phyloP scores from a whole-genome alignment of 495 filamentous ascomycete genomes.

The Oidiodendron maius region DNA sequence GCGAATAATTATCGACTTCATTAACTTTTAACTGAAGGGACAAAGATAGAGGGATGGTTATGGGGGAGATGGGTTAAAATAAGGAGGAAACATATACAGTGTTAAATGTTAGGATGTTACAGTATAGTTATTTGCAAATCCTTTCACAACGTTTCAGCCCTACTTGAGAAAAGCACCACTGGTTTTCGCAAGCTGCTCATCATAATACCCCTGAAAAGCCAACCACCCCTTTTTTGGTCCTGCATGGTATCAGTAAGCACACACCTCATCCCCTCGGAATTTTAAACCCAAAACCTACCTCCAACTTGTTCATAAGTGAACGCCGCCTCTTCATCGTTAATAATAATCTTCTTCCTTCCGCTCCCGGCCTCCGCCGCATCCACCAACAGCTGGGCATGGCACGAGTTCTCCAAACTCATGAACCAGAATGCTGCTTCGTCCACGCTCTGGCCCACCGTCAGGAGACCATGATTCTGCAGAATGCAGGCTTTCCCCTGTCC shows the following conservation, averaged over 20 bases:
- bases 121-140: too few relatives aligned
- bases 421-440: conserved; percentile 68
- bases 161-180: conserved; percentile 33
- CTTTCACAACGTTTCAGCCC: too few relatives aligned
- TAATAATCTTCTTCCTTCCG: conserved; percentile 51
- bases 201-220: conserved; percentile 44
- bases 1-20: too few relatives aligned
- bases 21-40: too few relatives aligned
- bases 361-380: conserved; percentile 51
- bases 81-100: too few relatives aligned
- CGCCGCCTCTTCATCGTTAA: conserved; percentile 44
- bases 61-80: too few relatives aligned
- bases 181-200: conserved; percentile 40
- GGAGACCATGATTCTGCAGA: conserved; percentile 61
- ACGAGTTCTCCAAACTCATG: conserved; percentile 57
- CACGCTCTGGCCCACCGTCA: conserved; percentile 58
- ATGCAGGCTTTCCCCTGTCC: conserved; percentile 60
- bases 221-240: conserved; percentile 39
- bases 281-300: neutral
- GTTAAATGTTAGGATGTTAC: too few relatives aligned
- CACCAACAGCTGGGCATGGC: conserved; percentile 59
- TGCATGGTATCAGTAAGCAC: neutral
- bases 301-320: conserved; percentile 31
- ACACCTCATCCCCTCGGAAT: too few relatives aligned
- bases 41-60: too few relatives aligned